Conservation (phyloP, 805 yeast genomes). For the Wickerhamomyces rabaulensis region DNA sequence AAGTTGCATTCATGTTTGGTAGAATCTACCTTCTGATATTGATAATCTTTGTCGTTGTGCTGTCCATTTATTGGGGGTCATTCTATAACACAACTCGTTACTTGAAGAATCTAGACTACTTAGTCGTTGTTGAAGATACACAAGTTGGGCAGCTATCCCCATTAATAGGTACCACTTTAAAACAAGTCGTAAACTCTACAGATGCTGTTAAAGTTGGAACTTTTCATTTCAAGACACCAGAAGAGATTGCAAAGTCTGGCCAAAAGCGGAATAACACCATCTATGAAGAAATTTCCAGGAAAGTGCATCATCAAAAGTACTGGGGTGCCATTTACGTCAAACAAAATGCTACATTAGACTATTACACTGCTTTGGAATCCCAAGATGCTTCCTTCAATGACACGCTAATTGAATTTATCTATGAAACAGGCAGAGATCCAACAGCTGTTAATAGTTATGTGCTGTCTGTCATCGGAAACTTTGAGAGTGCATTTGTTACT, state of each 20-base stretch:
- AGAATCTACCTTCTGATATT: constrained; percentile 4
- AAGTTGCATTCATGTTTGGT: constrained; percentile 4
- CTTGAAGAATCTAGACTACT: constrained; percentile 12
- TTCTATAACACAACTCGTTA: constrained; percentile 14
- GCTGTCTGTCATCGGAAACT: constrained; percentile 30
- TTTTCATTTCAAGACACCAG: constrained; percentile 8
- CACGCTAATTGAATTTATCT: constrained; percentile 31
- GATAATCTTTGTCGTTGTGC: constrained; percentile 3
- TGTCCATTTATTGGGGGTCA: constrained; percentile 24
- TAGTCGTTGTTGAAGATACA: constrained; percentile 20
- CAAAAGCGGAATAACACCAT: constrained; percentile 6
- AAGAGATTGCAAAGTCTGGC: constrained; percentile 5
- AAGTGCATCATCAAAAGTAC: constrained; percentile 46
- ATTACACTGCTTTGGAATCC: constrained; percentile 14
- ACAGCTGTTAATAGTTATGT: constrained; percentile 36
- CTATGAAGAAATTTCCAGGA: constrained; percentile 31
- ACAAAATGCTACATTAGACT: constrained; percentile 35
- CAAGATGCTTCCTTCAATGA: constrained; percentile 9
- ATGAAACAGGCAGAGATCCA: constrained; percentile 58
- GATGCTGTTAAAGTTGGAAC: constrained; percentile 10
- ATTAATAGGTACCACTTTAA: constrained; percentile 6
- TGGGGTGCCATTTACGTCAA: constrained; percentile 55
- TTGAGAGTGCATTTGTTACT: constrained; percentile 9
- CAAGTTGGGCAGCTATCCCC: constrained; percentile 8
- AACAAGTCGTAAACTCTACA: constrained; percentile 3